Evolutionary conservation across 306 rosid genomes (phyloP).

Genomic region (Trichosanthes cucumerina): DNA sequence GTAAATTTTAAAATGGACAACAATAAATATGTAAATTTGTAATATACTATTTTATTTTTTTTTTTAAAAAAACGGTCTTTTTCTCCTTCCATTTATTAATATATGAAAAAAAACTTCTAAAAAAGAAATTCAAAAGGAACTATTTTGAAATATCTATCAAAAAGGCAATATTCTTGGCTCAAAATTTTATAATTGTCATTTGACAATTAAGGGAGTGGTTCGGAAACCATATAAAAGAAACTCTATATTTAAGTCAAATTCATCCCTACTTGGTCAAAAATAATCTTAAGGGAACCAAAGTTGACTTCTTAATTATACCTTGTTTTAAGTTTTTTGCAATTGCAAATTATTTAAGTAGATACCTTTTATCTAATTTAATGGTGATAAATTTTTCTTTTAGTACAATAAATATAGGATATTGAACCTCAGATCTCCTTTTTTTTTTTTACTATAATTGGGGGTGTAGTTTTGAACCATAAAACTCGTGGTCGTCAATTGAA

Average conservation of each 20-base stretch:
- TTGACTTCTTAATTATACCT: neutral
- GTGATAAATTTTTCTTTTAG: too few relatives aligned
- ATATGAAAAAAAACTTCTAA: too few relatives aligned
- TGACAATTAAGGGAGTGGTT: neutral
- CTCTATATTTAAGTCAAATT: neutral
- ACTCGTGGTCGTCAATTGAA: too few relatives aligned
- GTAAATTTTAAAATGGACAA: neutral
- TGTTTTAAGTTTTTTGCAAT: neutral
- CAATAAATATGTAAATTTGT: too few relatives aligned
- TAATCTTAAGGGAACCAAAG: neutral
- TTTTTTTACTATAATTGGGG: too few relatives aligned
- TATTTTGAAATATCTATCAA: neutral
- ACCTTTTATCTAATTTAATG: neutral
- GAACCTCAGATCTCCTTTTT: too few relatives aligned
- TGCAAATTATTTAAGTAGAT: neutral
- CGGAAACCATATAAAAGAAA: neutral
- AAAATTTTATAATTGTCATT: neutral
- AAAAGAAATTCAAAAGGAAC: too few relatives aligned
- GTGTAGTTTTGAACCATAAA: too few relatives aligned
- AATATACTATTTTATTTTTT: too few relatives aligned
- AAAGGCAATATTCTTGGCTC: neutral
- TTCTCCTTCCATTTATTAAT: too few relatives aligned
- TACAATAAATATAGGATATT: too few relatives aligned
- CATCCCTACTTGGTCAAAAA: neutral
- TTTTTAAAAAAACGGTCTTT: too few relatives aligned